phyloP scores from a whole-genome alignment of 179 eudicot genomes.

The Spinacia oleracea region DNA sequence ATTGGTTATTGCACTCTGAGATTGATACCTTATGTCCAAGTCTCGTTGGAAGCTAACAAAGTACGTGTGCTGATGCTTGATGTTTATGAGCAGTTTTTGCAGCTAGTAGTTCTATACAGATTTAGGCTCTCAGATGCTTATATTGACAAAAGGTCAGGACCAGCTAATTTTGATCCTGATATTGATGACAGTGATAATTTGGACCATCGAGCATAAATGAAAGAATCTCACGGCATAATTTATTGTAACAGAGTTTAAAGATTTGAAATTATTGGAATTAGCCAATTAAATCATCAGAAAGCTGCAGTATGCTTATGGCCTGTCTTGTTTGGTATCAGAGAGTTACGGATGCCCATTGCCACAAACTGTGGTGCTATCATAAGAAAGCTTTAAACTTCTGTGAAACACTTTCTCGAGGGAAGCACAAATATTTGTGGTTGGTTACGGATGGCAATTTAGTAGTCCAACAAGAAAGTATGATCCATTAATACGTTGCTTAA shows the following conservation, averaged over 20 bases:
- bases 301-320: neutral
- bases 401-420: too few relatives aligned
- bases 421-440: too few relatives aligned
- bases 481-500: too few relatives aligned
- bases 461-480: too few relatives aligned
- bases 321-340: neutral
- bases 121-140: constrained; percentile 22
- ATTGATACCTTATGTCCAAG: neutral
- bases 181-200: constrained; percentile 13
- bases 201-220: constrained; percentile 19
- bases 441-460: too few relatives aligned
- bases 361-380: too few relatives aligned
- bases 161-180: constrained; percentile 5
- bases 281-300: neutral
- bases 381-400: too few relatives aligned
- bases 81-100: constrained; percentile 27
- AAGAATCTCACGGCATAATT: constrained; percentile 8
- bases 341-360: neutral
- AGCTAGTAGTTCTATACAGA: constrained; percentile 17
- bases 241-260: neutral
- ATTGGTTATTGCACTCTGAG: constrained; percentile 3
- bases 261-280: constrained; percentile 1
- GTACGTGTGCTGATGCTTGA: constrained; percentile 10
- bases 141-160: constrained; percentile 21
- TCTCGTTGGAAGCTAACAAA: neutral